phyloP scores from a whole-genome alignment of 208 protist genomes.

The Acanthamoeba healyi region DNA sequence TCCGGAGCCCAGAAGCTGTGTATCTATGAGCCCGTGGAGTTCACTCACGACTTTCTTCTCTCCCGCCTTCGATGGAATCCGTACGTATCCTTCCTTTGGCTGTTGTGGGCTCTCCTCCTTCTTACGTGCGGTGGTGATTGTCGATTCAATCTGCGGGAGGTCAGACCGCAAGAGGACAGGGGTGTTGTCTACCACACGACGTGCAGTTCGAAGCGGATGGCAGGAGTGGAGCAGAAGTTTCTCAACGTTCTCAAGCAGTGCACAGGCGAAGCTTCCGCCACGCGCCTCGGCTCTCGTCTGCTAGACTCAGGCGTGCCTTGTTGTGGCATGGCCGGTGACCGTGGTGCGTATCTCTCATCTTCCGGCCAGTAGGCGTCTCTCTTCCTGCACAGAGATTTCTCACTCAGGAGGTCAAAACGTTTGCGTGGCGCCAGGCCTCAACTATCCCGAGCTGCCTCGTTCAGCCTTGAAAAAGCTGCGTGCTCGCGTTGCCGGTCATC shows the following conservation, averaged over 20 bases:
- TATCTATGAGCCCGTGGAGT: constrained; percentile 55
- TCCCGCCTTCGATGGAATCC: background rate
- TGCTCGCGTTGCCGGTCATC: background rate
- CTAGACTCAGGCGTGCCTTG: constrained; percentile 35
- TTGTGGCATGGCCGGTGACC: constrained; percentile 71
- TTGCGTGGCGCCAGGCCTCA: constrained; percentile 8
- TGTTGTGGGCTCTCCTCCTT: too few relatives aligned
- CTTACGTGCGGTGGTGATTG: background rate
- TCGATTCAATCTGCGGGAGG: too few relatives aligned
- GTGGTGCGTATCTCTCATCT: background rate
- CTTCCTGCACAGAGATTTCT: background rate
- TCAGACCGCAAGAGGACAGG: too few relatives aligned
- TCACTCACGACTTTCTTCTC: constrained; percentile 50
- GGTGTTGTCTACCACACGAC: constrained; percentile 21
- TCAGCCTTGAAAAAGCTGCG: background rate
- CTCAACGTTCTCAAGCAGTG: background rate
- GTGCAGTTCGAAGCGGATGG: constrained; percentile 57
- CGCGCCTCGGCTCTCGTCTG: background rate
- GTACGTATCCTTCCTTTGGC: background rate
- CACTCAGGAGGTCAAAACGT: background rate
- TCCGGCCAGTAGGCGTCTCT: background rate
- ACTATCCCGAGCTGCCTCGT: background rate
- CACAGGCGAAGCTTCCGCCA: background rate
- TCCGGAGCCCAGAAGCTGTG: background rate
- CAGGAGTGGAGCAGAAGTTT: constrained; percentile 34